Base-by-base conservation (phyloP, 352 stramenopile genomes). In the Phytophthora nicotianae region DNA sequence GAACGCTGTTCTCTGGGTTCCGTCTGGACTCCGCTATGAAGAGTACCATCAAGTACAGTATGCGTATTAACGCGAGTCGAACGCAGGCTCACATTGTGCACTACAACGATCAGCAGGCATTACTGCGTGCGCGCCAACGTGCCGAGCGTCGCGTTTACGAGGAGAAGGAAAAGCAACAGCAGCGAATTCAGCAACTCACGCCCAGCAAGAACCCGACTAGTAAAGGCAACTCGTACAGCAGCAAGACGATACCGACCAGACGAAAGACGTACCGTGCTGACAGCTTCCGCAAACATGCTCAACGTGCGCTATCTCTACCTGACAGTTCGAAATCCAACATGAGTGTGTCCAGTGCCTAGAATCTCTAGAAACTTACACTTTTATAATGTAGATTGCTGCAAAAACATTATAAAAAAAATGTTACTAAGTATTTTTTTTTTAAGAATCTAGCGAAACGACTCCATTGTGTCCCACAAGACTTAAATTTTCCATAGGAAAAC, bases 21-120 rank as follows among this genome's bases (percentile, higher is more conserved):
- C 79, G 83, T 13, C 60, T 92, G 20, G 83, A 92, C 59, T 90
- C 81, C 9, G 61, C 63, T 37, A 92, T 90, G 79, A 92, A 92
- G 60, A 86, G 68, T 59, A 88, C 79, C 1, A 83, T 92, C 47
- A 78, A 78, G 20, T 62, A 75, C 55, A 92, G 81, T 60, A 91
- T 92, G 82, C 83, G 81, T 40, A 89, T 91, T 58, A 92, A 91
- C 54, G 72, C 77, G 27, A 86, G 78, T 24, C 81, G 83, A 40
- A 89, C 74, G 37, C 72, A 86, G n/a, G 79, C 81, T 16, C 80
- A 92, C 43, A 63, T 89, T 2, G 77, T 90, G 11, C 83, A 90
- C 32, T 88, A 86, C 59, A 82, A 86, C 21, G 83, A 90, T 37
- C 68, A 81, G 45, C 59, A 81, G 38, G 72, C 81, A 14, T 63